Conservation (phyloP, 1,284 basidiomycete species). For the Trichosporon sp. region DNA sequence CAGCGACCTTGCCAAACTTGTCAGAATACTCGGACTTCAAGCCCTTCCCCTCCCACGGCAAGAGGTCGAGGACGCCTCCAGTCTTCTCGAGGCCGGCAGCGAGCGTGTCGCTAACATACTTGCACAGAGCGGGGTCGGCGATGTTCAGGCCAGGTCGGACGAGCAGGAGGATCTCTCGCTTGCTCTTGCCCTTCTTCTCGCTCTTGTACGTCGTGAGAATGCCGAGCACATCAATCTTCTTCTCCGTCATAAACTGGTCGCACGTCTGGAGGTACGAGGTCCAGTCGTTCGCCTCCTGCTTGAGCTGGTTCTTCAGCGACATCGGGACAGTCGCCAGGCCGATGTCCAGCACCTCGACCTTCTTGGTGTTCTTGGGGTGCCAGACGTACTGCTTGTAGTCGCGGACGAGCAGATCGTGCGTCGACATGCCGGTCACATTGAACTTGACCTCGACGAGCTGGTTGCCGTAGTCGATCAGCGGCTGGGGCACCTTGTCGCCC, state of each 20-base stretch:
- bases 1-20: slow-evolving; percentile 1
- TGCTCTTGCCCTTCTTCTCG: slow-evolving; percentile 57
- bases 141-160: slow-evolving; percentile 46
- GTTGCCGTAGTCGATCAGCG: slow-evolving; percentile 50
- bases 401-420: slow-evolving; percentile 71
- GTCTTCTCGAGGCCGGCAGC: slow-evolving; percentile 56
- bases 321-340: slow-evolving; percentile 77
- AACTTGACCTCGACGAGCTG: slow-evolving; percentile 60
- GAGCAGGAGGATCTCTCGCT: slow-evolving; percentile 64
- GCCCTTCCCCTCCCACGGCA: slow-evolving; percentile 43
- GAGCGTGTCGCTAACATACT: slow-evolving; percentile 31
- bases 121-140: slow-evolving; percentile 12
- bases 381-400: slow-evolving; percentile 86
- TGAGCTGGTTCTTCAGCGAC: slow-evolving; percentile 56
- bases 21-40: slow-evolving; percentile 30
- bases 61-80: slow-evolving; percentile 51
- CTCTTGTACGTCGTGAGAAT: slow-evolving; percentile 63
- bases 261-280: slow-evolving; percentile 52
- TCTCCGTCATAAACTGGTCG: slow-evolving; percentile 61
- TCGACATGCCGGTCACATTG: slow-evolving; percentile 63
- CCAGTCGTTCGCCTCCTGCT: slow-evolving; percentile 47
- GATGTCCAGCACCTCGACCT: slow-evolving; percentile 38
- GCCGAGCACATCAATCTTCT: slow-evolving; percentile 62
- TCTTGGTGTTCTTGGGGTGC: slow-evolving; percentile 21
- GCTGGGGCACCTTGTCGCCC: slow-evolving; percentile 14